Evolutionary conservation across 352 stramenopile genomes (phyloP), one percentile per base, ranked within the genome.

Genomic region (Phytophthora tentaculata): DNA sequence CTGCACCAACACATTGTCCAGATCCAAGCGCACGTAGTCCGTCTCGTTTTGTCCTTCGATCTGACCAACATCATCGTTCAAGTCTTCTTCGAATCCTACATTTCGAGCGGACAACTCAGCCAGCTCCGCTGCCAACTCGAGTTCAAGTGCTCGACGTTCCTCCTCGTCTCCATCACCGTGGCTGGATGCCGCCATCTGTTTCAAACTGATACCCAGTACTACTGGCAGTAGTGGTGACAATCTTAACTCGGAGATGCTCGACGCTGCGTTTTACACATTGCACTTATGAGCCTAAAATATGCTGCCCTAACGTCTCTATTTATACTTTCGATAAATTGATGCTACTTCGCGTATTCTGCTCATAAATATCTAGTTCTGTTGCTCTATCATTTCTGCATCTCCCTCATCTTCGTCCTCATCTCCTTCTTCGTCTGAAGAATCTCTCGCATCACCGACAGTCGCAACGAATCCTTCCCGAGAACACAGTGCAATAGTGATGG

Each of bases 401-500:
- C n/a, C n/a, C n/a, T n/a, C n/a, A n/a, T n/a, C 61, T 3, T 66
- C 64, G 2, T 65, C 48, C 14, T 59, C 54, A 16, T 65, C 54
- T 7, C 49, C 44, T 1, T 57, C 65, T 19, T 69, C 56, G 1
- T 54, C 28, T 23, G 41, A 45, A 20, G 35, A 22, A 24, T 51
- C 26, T 16, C 23, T 47, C 14, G 32, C 43, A 35, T 61, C 50
- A 28, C 57, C 61, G 13, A 67, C 39, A 9, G 64, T 64, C 8
- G 56, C 52, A n/a, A 70, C 52, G 19, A 73, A 74, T 14, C 48
- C 64, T 60, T 73, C 37, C 1, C 66, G 60, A 28, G 62, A 64
- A 17, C 73, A 81, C 4, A 89, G 35, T 12, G 77, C 73, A 61
- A 86, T 86, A 3, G 78, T 74, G 26, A 92, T 78, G 17, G 79